Percentiles rank a stretch among this genome's conserved stretches.
These are phyloP conservation scores for Trichophyton mentagrophytes DNA, from an alignment of 2,329 filamentous ascomycete species.

Conservation along the genomic window DNA sequence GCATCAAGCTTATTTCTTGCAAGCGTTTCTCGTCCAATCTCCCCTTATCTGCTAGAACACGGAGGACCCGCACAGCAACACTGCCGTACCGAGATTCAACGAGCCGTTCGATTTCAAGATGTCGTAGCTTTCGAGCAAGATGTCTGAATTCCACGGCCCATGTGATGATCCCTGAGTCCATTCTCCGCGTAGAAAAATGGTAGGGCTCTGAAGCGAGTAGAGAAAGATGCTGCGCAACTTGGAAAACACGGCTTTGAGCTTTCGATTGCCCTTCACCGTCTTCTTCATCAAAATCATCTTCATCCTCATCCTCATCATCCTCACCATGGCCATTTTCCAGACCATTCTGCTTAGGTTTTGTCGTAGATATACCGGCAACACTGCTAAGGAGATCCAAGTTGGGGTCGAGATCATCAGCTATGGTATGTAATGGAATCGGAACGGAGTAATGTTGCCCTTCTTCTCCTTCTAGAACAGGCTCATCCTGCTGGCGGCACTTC, in stretches of 20 bases:
- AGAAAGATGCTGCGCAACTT: conserved; percentile 33
- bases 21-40: conserved; percentile 92
- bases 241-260: conserved; percentile 19
- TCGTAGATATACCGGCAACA: conserved; percentile 23
- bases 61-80: conserved; percentile 66
- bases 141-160: conserved; percentile 78
- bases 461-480: conserved; percentile 30
- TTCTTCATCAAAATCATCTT: conserved; percentile 33
- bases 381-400: conserved; percentile 26
- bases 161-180: conserved; percentile 46
- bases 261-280: conserved; percentile 38
- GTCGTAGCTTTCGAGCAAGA: conserved; percentile 56
- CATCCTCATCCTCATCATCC: conserved; percentile 28
- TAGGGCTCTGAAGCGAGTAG: conserved; percentile 37
- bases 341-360: conserved; percentile 16
- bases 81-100: conserved; percentile 66
- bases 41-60: conserved; percentile 73
- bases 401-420: conserved; percentile 27
- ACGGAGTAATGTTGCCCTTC: conserved; percentile 29
- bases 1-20: conserved; percentile 66
- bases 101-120: conserved; percentile 67
- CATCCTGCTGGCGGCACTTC: conserved; percentile 45
- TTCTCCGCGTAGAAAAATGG: conserved; percentile 25
- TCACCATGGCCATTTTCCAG: conserved; percentile 29
- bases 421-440: conserved; percentile 24